phyloP scores from a whole-genome alignment of 2,329 filamentous ascomycete genomes.

The Cladorrhinum sp. region DNA sequence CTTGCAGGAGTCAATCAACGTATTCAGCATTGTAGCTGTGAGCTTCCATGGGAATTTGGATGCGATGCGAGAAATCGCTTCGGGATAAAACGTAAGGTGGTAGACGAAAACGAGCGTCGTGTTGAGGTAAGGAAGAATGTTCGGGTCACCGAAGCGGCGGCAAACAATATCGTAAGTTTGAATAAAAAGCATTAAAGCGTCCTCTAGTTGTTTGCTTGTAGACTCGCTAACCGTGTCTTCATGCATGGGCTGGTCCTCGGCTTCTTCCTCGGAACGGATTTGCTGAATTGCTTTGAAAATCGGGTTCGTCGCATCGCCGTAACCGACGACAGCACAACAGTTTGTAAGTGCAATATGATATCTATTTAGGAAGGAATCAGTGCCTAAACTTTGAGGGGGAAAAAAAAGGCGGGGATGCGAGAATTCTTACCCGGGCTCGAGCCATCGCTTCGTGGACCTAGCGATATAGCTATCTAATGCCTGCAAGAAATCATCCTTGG shows the following conservation, averaged over 20 bases:
- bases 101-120: constrained; percentile 58
- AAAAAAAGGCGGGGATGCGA: too few relatives aligned
- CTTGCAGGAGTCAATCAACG: constrained; percentile 25
- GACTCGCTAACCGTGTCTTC: background rate
- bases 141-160: constrained; percentile 52
- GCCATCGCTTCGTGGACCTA: constrained; percentile 49
- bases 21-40: constrained; percentile 40
- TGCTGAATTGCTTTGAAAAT: constrained; percentile 41
- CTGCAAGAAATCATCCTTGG: constrained; percentile 48
- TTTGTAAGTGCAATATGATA: constrained; percentile 58
- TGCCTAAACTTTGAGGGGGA: constrained; percentile 12
- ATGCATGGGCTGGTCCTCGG: constrained; percentile 25
- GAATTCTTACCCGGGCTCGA: constrained; percentile 40
- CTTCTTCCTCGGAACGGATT: constrained; percentile 19
- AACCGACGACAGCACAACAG: constrained; percentile 50
- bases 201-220: constrained; percentile 26
- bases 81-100: constrained; percentile 41
- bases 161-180: constrained; percentile 48
- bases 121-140: constrained; percentile 62
- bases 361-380: background rate
- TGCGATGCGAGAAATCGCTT: constrained; percentile 45
- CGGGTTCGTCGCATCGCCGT: constrained; percentile 48
- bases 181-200: constrained; percentile 38
- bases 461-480: constrained; percentile 58
- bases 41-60: constrained; percentile 39